Evolutionary conservation across 345 rosid genomes (phyloP).

Genomic region (Isatis tinctoria): DNA sequence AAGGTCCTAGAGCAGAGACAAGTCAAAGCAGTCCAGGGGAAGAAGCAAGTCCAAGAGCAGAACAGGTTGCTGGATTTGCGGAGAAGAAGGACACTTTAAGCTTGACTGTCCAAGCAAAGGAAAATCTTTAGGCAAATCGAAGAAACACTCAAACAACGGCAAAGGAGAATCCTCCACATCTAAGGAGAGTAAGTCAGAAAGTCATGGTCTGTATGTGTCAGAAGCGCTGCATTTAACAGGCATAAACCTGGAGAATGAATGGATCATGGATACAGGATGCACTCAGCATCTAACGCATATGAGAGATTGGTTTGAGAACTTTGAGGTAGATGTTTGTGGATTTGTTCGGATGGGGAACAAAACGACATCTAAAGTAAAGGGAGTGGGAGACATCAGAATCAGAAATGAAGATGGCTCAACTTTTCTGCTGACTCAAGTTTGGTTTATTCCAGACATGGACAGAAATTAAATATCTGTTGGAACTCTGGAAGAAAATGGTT

Average conservation of each 20-base stretch:
- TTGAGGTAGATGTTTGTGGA: neutral
- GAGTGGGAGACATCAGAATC: neutral
- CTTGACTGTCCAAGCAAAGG: too few relatives aligned
- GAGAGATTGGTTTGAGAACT: neutral
- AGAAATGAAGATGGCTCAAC: neutral
- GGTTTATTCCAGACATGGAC: neutral
- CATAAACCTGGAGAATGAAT: neutral
- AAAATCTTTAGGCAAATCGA: too few relatives aligned
- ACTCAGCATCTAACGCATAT: neutral
- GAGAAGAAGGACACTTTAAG: too few relatives aligned
- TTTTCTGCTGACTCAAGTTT: neutral
- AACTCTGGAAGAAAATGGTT: neutral
- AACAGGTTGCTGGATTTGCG: too few relatives aligned
- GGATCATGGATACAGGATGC: neutral
- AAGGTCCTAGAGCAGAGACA: too few relatives aligned
- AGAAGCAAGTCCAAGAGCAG: too few relatives aligned
- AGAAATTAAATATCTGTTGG: neutral
- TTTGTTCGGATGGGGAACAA: neutral
- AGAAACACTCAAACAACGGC: too few relatives aligned
- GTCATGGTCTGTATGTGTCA: too few relatives aligned
- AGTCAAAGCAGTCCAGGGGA: too few relatives aligned
- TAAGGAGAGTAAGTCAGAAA: too few relatives aligned
- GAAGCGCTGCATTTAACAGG: neutral
- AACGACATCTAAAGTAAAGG: neutral
- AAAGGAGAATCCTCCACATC: too few relatives aligned